phyloP scores from a whole-genome alignment of 164 flowering plant genomes.

The Euptelea pleiosperma region DNA sequence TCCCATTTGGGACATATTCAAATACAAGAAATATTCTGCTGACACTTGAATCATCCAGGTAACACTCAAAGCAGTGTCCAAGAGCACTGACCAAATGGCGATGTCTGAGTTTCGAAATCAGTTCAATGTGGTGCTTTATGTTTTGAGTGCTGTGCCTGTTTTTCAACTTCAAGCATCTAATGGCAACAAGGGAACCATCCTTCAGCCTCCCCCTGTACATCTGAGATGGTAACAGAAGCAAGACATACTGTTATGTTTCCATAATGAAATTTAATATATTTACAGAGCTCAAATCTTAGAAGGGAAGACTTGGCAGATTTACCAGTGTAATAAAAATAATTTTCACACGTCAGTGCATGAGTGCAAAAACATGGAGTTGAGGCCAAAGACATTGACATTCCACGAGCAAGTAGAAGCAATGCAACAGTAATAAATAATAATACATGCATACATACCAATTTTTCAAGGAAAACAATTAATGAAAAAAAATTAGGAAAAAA shows the following conservation, averaged over 20 bases:
- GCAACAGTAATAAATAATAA: too few relatives aligned
- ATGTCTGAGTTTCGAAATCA: conserved; percentile 78
- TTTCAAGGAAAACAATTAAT: neutral
- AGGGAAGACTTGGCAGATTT: too few relatives aligned
- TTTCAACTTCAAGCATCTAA: conserved; percentile 76
- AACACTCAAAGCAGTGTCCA: conserved; percentile 88
- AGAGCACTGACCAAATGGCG: conserved; percentile 77
- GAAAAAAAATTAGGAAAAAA: neutral
- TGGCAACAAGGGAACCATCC: conserved; percentile 62
- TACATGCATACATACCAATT: too few relatives aligned
- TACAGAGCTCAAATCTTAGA: neutral
- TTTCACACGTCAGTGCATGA: neutral
- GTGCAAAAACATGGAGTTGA: too few relatives aligned
- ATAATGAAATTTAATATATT: neutral
- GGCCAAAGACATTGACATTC: too few relatives aligned
- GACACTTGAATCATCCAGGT: conserved; percentile 79
- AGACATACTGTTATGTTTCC: conserved; percentile 2
- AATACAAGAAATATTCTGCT: conserved; percentile 78
- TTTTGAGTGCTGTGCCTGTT: conserved; percentile 46
- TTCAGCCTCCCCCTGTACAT: conserved; percentile 70
- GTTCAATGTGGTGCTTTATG: conserved; percentile 62
- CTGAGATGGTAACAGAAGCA: conserved; percentile 36
- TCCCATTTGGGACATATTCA: conserved; percentile 78
- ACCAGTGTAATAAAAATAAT: too few relatives aligned
- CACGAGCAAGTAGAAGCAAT: too few relatives aligned